Base-by-base conservation (phyloP, 1,284 basidiomycete genomes). In the Ustilago vetiveriae region DNA sequence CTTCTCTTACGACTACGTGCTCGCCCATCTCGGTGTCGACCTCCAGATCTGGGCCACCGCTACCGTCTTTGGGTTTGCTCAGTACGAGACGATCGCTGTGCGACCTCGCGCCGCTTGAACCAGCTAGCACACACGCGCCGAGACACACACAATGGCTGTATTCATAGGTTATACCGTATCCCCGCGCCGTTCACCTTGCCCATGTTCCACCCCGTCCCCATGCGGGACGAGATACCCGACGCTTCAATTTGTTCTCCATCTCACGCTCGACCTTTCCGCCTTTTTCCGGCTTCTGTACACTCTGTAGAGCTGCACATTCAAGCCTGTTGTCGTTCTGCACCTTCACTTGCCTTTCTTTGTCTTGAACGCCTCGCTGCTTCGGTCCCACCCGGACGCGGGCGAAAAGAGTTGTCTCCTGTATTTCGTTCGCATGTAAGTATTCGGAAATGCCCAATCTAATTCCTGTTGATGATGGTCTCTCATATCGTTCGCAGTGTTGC, bases 11-110 rank as follows among this genome's bases (percentile, higher is more conserved):
- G 63, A 65, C 54, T 63, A 57, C 37, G 74, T 74, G 7, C 43
- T 63, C 6, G 59, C 64, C 17, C 56, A 67, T n/a, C 62, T 74
- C 27, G 53, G 52, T 14, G 51, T 48, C 19, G 67, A 70, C 22
- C 46, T 72, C 21, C 72, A 74, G 67, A 55, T 74, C 56, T 70
- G 66, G 62, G 57, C 70, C 22, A 63, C 69, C n/a, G 60, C 71
- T 24, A 65, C 59, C 36, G 65, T 57, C 7, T 63, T 71, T 26
- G 65, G 60, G 22, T 74, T 76, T 45, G 48, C 68, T 37, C 57
- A 58, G 40, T 72, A 72, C 55, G 72, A 75, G 51, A 53, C 64
- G n/a, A 53, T 75, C 40, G 67, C 67, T 16, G 29, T 43, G 2
- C 59, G 64, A 16, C 74, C 74, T 29, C 67, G 74, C 29, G 62